Conservation (phyloP, 2,329 filamentous ascomycete species). For the Sporothrix schenckii region DNA sequence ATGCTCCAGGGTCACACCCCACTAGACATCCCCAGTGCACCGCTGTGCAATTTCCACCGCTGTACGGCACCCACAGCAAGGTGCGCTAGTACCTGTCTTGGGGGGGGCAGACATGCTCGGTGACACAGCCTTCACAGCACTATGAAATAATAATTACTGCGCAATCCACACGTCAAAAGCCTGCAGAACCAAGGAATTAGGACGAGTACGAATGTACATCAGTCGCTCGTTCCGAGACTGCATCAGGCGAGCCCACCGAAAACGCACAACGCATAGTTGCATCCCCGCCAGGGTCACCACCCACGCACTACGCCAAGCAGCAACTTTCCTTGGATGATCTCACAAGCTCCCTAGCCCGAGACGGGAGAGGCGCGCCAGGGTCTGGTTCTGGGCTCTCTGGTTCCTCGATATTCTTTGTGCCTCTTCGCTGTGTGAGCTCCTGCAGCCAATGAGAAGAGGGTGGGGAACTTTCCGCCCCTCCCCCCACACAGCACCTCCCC, state of each 20-base stretch:
- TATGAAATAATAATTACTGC: no score
- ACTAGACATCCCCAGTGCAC: background rate
- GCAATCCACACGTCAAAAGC: conserved; percentile 10
- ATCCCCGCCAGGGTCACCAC: background rate
- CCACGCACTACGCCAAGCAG: background rate
- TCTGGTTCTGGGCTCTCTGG: conserved; percentile 9
- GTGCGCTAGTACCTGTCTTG: background rate
- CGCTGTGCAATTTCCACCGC: background rate
- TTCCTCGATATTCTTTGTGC: background rate
- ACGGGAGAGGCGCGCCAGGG: conserved; percentile 24
- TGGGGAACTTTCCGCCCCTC: background rate
- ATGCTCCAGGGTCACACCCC: conserved; percentile 8
- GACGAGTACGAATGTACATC: background rate
- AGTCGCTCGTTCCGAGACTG: conserved; percentile 7
- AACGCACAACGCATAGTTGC: background rate
- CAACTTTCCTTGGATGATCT: background rate
- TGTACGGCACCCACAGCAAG: background rate
- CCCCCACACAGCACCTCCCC: background rate
- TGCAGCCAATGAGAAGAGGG: conserved; percentile 5
- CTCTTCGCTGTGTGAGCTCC: background rate
- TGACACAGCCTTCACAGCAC: no score
- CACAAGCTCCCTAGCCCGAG: conserved; percentile 3
- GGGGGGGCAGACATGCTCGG: background rate
- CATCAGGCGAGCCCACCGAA: background rate
- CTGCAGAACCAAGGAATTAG: conserved; percentile 10